These are phyloP conservation scores for Polyrhizophydium stewartii DNA, from an alignment of 371 early-diverging fungal genomes.

Conservation along the genomic window DNA sequence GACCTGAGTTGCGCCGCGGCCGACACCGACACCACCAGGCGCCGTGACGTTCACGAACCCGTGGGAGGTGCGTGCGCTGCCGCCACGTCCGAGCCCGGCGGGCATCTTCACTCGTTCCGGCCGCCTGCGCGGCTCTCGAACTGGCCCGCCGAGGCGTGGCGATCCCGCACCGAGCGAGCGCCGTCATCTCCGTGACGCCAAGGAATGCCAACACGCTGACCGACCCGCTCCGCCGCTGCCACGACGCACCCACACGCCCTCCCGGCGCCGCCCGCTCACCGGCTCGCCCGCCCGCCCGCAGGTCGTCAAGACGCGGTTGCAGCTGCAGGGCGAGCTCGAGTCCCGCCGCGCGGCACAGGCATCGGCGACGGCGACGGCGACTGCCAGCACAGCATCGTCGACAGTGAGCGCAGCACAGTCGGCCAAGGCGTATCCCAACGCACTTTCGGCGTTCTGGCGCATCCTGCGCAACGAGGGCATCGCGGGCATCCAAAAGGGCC, in stretches of 20 bases:
- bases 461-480: slow-evolving; percentile 81
- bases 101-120: too few species aligned
- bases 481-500: slow-evolving; percentile 83
- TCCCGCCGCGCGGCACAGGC: slow-evolving; percentile 18
- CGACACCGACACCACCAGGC: too few species aligned
- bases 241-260: too few species aligned
- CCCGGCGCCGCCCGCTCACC: too few species aligned
- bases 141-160: too few species aligned
- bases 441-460: slow-evolving; percentile 71
- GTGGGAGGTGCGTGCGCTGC: not conserved
- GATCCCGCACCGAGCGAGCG: too few species aligned
- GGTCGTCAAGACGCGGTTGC: slow-evolving; percentile 94
- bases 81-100: too few species aligned
- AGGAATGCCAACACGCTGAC: too few species aligned
- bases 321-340: slow-evolving; percentile 89
- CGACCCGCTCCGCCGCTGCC: too few species aligned
- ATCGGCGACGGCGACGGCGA: slow-evolving; percentile 15
- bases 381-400: not conserved
- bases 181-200: too few species aligned
- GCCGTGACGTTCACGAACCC: slow-evolving; percentile 5
- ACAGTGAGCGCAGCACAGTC: slow-evolving; percentile 20
- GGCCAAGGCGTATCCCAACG: slow-evolving; percentile 68
- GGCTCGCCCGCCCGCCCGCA: slow-evolving; percentile 30
- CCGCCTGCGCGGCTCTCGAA: too few species aligned
- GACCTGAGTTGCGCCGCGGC: too few species aligned